These are phyloP conservation scores for Telfairia occidentalis DNA, from an alignment of 331 rosid species.

Conservation along the genomic window DNA sequence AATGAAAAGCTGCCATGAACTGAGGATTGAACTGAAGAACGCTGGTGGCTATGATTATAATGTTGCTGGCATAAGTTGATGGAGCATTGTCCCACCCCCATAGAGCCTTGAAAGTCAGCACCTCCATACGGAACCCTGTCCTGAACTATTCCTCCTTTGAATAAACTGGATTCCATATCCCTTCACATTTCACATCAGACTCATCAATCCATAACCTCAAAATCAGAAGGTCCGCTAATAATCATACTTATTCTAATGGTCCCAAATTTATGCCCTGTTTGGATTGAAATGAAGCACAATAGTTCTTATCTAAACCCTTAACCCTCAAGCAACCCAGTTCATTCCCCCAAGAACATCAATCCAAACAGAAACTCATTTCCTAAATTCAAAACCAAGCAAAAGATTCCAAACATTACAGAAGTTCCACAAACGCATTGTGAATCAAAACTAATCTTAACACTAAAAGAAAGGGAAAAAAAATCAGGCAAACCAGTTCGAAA, in stretches of 20 bases:
- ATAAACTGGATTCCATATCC: constrained; percentile 62
- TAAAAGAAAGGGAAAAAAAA: neutral
- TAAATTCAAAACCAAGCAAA: neutral
- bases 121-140: constrained; percentile 45
- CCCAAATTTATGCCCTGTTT: neutral
- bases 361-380: neutral
- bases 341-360: neutral
- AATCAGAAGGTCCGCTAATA: neutral
- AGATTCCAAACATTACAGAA: neutral
- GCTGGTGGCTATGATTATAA: constrained; percentile 34
- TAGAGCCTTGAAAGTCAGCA: constrained; percentile 48
- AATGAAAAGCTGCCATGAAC: constrained; percentile 46
- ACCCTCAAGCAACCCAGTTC: neutral
- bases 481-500: neutral
- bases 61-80: constrained; percentile 38
- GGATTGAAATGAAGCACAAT: neutral
- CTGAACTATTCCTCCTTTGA: constrained; percentile 49
- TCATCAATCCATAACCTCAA: neutral
- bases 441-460: neutral
- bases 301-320: neutral
- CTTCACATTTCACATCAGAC: neutral
- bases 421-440: neutral
- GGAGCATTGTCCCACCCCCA: constrained; percentile 30
- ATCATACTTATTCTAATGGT: neutral
- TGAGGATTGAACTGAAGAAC: constrained; percentile 29